These are phyloP conservation scores for Tulasnella sp. DNA, from an alignment of 768 basidiomycete genomes.

Conservation along the genomic window DNA sequence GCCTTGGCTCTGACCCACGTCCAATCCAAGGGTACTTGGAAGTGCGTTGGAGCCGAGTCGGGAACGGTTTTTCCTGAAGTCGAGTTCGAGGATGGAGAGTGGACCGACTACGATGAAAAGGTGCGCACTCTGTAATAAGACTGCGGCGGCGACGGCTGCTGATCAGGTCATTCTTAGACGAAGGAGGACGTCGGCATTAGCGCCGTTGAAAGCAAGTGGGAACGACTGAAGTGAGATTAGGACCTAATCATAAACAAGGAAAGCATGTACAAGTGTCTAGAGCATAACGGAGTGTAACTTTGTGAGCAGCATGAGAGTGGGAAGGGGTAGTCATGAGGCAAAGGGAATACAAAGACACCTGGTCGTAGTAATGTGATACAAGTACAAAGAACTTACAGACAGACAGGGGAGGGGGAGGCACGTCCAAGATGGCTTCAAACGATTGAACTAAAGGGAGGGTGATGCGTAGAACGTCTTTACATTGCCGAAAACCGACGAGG, in stretches of 20 bases:
- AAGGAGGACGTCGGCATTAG: slow-evolving; percentile 63
- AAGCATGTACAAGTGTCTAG: background rate
- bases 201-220: slow-evolving; percentile 57
- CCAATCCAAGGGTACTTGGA: slow-evolving; percentile 60
- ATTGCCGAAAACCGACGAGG: background rate
- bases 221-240: slow-evolving; percentile 30
- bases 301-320: background rate
- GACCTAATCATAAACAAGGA: background rate
- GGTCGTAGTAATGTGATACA: background rate
- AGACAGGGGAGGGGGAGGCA: background rate
- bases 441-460: background rate
- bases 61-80: slow-evolving; percentile 55
- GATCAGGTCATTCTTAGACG: slow-evolving; percentile 34
- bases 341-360: background rate
- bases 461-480: background rate
- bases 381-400: background rate
- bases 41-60: slow-evolving; percentile 53
- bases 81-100: slow-evolving; percentile 59
- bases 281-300: background rate
- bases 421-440: background rate
- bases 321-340: background rate
- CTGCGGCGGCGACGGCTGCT: background rate
- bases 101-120: slow-evolving; percentile 92
- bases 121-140: slow-evolving; percentile 33
- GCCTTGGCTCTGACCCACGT: slow-evolving; percentile 9